Base-by-base conservation (phyloP, 139 green algal species). In the Closterium sp. region DNA sequence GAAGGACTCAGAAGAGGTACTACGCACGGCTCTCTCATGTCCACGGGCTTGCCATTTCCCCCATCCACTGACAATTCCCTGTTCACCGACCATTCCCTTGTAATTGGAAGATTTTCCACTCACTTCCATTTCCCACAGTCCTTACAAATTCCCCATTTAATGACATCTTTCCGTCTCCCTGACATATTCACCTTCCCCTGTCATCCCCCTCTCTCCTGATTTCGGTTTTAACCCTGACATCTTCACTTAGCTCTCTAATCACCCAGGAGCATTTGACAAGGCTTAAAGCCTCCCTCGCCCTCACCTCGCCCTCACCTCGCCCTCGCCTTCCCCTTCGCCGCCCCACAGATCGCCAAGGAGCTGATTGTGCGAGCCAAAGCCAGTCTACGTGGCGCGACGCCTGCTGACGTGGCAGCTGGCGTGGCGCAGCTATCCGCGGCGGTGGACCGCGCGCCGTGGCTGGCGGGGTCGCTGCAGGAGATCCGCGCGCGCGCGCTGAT, bases 361-460 rank as follows among this genome's bases (percentile, higher is more conserved):
- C 19, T 79, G 11, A 79, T 79, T 79, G 62, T 79, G 17, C 62
- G 62, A 79, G 62, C 62, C 62, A 79, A 79, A 13, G 62, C 62
- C 62, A 79, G 62, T 79, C 62, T 79, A 79, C 62, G 62, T 79
- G 62, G 62, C 62, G 62, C 62, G 17, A 79, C 62, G 62, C 62
- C 62, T 0, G 62, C 62, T 79, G 85, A 87, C 85, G 85, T 87
- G 85, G n/a, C 85, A 17, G 85, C 85, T 31, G 85, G 85, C 85
- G 28, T 87, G 28, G 85, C 85, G 28, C n/a, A 32, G 28, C 85
- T 87, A 9, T 31, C 28, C 85, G n/a, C 85, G 9, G 85, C 85
- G n/a, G 85, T 87, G 85, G 28, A 31, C 28, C 85, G 85, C 85
- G 85, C 85, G 85, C 85, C 85, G 85, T 87, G 85, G 85, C 85